phyloP scores from a whole-genome alignment of 352 stramenopile genomes.

The Albugo laibachii region DNA sequence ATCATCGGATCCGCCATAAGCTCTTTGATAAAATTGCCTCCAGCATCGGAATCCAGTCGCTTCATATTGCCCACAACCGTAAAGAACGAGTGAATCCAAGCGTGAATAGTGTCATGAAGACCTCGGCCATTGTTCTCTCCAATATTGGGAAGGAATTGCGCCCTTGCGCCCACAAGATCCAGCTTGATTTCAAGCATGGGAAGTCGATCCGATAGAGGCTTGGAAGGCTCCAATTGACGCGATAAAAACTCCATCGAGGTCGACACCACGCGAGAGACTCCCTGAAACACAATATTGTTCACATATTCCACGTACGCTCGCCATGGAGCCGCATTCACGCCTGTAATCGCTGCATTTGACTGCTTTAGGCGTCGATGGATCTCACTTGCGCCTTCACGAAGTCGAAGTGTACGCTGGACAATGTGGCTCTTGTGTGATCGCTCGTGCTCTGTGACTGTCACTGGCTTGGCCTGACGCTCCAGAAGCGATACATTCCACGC shows the following conservation, averaged over 20 bases:
- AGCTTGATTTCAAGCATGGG: slow-evolving; percentile 96
- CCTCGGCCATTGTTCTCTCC: slow-evolving; percentile 84
- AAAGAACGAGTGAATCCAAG: slow-evolving; percentile 93
- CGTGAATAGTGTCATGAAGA: slow-evolving; percentile 87
- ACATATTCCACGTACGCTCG: slow-evolving; percentile 95
- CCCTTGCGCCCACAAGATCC: slow-evolving; percentile 77
- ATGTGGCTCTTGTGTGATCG: slow-evolving; percentile 87
- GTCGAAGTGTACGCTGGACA: slow-evolving; percentile 83
- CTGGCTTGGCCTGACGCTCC: slow-evolving; percentile 89
- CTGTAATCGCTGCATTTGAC: slow-evolving; percentile 87
- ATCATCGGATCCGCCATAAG: slow-evolving; percentile 93
- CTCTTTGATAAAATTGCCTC: slow-evolving; percentile 94
- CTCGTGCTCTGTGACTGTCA: slow-evolving; percentile 92
- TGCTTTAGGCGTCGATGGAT: slow-evolving; percentile 93
- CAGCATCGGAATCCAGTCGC: slow-evolving; percentile 82
- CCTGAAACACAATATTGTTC: slow-evolving; percentile 93
- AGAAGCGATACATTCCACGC: slow-evolving; percentile 88
- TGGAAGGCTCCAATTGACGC: slow-evolving; percentile 85
- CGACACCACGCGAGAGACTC: slow-evolving; percentile 77
- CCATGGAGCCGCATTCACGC: slow-evolving; percentile 91
- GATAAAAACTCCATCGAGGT: slow-evolving; percentile 82
- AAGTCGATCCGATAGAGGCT: slow-evolving; percentile 20
- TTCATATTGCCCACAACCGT: slow-evolving; percentile 93
- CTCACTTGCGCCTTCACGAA: slow-evolving; percentile 88
- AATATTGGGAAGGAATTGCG: slow-evolving; percentile 79